phyloP scores from a whole-genome alignment of 805 yeast species.

The Wickerhamiella musiphila region DNA sequence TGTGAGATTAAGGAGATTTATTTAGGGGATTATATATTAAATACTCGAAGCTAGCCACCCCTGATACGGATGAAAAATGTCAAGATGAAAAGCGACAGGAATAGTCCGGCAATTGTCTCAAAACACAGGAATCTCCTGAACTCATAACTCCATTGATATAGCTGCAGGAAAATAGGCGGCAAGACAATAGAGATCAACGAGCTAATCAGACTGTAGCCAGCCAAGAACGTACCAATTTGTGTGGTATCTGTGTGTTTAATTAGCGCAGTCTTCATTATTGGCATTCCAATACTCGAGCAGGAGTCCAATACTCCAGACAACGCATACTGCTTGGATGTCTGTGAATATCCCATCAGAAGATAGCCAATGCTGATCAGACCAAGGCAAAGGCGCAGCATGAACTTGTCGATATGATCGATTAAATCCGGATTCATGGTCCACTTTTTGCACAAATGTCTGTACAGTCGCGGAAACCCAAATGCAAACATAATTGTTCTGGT shows the following conservation, averaged over 20 bases:
- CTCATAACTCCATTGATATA: conserved; percentile 11
- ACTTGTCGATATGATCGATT: conserved; percentile 12
- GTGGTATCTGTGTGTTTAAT: conserved; percentile 17
- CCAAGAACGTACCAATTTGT: conserved; percentile 18
- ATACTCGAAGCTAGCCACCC: no score
- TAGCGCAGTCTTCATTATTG: conserved; percentile 17
- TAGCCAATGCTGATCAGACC: conserved; percentile 15
- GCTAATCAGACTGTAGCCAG: conserved; percentile 12
- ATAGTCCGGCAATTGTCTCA: conserved; percentile 7
- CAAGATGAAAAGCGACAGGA: conserved; percentile 5
- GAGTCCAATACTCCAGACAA: conserved; percentile 16
- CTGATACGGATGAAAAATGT: conserved; percentile 8
- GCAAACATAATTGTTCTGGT: conserved; percentile 17
- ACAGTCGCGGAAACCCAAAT: conserved; percentile 14
- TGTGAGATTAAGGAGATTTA: no score
- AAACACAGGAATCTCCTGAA: conserved; percentile 13
- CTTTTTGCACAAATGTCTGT: conserved; percentile 8
- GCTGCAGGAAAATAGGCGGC: conserved; percentile 12
- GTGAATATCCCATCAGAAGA: conserved; percentile 13
- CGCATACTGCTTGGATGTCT: conserved; percentile 12
- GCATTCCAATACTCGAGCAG: conserved; percentile 16
- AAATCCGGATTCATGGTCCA: conserved; percentile 10
- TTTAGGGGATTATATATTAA: no score
- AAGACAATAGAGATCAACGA: conserved; percentile 7
- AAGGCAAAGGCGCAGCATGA: conserved; percentile 14